Evolutionary conservation across 108 stramenopile species (phyloP), one percentile per base, ranked within the genome.

Genomic region (Halocafeteria seosinensis): DNA sequence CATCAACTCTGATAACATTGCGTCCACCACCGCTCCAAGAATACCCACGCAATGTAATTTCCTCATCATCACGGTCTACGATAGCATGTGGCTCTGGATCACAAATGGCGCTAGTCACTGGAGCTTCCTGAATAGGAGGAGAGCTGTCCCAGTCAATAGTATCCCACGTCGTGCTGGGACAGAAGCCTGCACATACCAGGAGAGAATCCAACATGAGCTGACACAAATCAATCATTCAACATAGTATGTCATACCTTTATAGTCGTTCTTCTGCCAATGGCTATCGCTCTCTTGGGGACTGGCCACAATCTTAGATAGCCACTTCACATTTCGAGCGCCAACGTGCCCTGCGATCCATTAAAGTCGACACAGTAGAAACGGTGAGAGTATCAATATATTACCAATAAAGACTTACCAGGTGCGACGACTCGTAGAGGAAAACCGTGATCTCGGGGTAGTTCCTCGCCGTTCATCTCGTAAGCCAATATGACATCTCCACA

Each of bases 391-490:
- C n/a, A n/a, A n/a, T n/a, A n/a, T n/a, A n/a, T n/a, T n/a, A n/a
- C n/a, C n/a, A n/a, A n/a, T n/a, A n/a, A n/a, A n/a, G n/a, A n/a
- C n/a, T n/a, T 74, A 34, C 96, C 96, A 11, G 96, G 96, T 50
- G 91, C 88, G 59, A 98, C 84, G n/a, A 80, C 74, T 21, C 96
- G 79, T 13, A 98, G 68, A 23, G 96, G 96, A 61, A 66, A 89
- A 29, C 96, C 96, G 76, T 98, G 96, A 62, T 94, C 92, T 2
- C 90, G 78, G 38, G 88, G 85, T 21, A 95, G 61, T 3, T 76
- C 78, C 62, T 84, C 78, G 2, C 78, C 93, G 70, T 98, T 95
- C 96, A 98, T 95, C 76, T 90, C 90, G 65, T 89, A 90, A 30
- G 87, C 88, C 35, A 98, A 55, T 50, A 98, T 72, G n/a, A 82